Evolutionary conservation across 805 yeast species (phyloP).

Genomic region (Saturnispora diversa): DNA sequence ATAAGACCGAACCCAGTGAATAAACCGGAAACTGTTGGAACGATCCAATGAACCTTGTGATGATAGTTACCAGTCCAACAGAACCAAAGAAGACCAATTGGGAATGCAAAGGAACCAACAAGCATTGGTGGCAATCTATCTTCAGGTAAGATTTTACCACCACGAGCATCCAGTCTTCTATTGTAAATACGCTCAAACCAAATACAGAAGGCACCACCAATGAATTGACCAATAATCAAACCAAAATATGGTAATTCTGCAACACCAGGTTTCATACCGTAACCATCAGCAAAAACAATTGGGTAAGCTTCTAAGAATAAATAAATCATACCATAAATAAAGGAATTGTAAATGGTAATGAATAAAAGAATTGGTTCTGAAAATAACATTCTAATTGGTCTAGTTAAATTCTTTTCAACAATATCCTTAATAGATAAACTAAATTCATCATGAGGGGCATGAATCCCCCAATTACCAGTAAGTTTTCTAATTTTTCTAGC

Average conservation of each 20-base stretch:
- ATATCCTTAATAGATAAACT: constrained; percentile 51
- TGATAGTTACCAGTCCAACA: constrained; percentile 82
- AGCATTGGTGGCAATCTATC: constrained; percentile 73
- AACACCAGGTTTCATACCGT: constrained; percentile 54
- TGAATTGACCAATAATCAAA: constrained; percentile 56
- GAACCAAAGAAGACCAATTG: constrained; percentile 78
- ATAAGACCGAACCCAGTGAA: constrained; percentile 63
- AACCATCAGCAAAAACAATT: constrained; percentile 54
- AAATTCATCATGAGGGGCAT: constrained; percentile 66
- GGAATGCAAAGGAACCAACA: constrained; percentile 60
- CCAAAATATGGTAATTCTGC: constrained; percentile 76
- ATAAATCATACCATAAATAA: constrained; percentile 73
- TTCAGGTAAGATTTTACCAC: constrained; percentile 65
- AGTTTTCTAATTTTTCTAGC: constrained; percentile 54
- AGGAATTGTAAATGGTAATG: constrained; percentile 63
- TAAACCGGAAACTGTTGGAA: constrained; percentile 60
- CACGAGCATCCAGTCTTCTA: constrained; percentile 40
- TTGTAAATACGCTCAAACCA: constrained; percentile 48
- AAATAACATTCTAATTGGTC: constrained; percentile 62
- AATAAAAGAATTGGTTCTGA: constrained; percentile 68
- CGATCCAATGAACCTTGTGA: constrained; percentile 67
- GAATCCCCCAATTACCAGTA: constrained; percentile 78
- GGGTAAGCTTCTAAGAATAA: constrained; percentile 71
- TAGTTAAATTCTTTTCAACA: constrained; percentile 49
- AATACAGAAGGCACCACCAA: constrained; percentile 49